These are phyloP conservation scores for Austroboletus novae-zelandiae DNA, from an alignment of 1,284 basidiomycete genomes.

Conservation along the genomic window DNA sequence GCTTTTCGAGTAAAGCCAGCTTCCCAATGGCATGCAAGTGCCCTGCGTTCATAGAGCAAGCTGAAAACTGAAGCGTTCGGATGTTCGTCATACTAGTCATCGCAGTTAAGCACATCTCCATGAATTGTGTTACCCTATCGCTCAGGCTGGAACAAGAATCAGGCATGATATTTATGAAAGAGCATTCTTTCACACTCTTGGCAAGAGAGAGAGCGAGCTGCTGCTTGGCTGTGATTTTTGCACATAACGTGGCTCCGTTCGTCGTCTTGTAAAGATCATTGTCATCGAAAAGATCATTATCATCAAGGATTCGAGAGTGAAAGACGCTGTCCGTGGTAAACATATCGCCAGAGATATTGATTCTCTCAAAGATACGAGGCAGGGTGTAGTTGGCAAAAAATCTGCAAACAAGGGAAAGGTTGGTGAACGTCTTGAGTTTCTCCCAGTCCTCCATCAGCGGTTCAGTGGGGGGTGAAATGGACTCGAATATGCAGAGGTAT, in stretches of 20 bases:
- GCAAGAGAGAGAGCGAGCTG: slow-evolving; percentile 20
- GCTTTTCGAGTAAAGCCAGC: slow-evolving; percentile 10
- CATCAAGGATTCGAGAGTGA: too few species aligned
- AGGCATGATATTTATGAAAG: too few species aligned
- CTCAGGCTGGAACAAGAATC: background rate
- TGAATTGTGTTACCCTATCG: background rate
- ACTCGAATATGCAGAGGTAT: slow-evolving; percentile 38
- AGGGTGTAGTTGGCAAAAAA: slow-evolving; percentile 39
- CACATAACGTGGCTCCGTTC: slow-evolving; percentile 5
- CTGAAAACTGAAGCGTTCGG: slow-evolving; percentile 9
- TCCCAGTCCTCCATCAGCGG: background rate
- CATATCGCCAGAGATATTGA: slow-evolving; percentile 27
- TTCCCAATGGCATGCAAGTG: slow-evolving; percentile 15
- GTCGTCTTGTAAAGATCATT: background rate
- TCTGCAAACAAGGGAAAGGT: slow-evolving; percentile 35
- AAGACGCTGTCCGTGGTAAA: too few species aligned
- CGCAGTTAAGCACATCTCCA: background rate
- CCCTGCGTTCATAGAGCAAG: slow-evolving; percentile 4
- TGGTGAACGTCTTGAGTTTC: slow-evolving; percentile 4
- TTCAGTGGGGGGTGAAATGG: slow-evolving; percentile 10
- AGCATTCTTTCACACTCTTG: background rate
- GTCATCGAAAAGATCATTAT: too few species aligned
- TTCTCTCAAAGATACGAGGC: slow-evolving; percentile 35
- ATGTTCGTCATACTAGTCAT: slow-evolving; percentile 21
- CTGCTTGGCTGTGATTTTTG: slow-evolving; percentile 10